Percentiles rank a stretch among this genome's conserved stretches.
phyloP scores from a whole-genome alignment of 83 land plant genomes.

The Picea mariana region DNA sequence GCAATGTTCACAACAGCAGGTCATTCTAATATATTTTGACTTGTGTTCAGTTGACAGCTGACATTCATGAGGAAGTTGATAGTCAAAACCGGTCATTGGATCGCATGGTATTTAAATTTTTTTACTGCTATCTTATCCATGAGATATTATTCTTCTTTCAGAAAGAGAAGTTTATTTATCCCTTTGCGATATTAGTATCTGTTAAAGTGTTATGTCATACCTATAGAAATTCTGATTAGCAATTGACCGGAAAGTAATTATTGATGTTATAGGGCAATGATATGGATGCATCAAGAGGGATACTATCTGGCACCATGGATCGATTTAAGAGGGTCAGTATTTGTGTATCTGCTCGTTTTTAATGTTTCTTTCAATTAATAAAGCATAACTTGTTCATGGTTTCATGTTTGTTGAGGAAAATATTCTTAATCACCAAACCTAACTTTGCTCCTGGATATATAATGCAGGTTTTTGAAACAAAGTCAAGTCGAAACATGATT shows the following conservation, averaged over 20 bases:
- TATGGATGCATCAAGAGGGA: slow-evolving; percentile 80
- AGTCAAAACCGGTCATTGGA: slow-evolving; percentile 63
- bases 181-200: background rate
- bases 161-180: background rate
- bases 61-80: slow-evolving; percentile 75
- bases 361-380: background rate
- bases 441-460: background rate
- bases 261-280: slow-evolving; percentile 47
- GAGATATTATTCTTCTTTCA: slow-evolving; percentile 6
- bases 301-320: slow-evolving; percentile 72
- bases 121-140: background rate
- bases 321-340: slow-evolving; percentile 59
- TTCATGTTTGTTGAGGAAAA: background rate
- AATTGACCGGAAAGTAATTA: background rate
- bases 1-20: slow-evolving; percentile 1
- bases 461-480: slow-evolving; percentile 59
- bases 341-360: background rate
- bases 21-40: background rate
- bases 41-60: slow-evolving; percentile 64
- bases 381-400: background rate
- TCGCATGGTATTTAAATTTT: slow-evolving; percentile 40
- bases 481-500: slow-evolving; percentile 51
- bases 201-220: background rate
- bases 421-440: background rate
- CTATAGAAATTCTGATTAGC: background rate